phyloP scores from a whole-genome alignment of 768 basidiomycete genomes.

The Tremella mesenterica region DNA sequence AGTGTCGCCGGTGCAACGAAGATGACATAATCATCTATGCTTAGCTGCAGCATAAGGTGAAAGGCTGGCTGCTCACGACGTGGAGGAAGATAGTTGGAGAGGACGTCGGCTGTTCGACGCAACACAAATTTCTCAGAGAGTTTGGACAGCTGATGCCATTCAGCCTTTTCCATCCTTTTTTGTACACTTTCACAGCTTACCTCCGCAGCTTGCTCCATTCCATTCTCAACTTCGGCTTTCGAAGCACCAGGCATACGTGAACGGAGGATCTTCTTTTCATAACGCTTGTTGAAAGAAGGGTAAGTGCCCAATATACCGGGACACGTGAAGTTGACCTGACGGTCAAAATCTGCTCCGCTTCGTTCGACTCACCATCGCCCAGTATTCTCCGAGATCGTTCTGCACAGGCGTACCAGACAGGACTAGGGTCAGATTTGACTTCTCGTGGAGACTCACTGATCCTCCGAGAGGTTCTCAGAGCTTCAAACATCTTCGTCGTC shows the following conservation, averaged over 20 bases:
- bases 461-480: constrained; percentile 63
- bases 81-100: constrained; percentile 78
- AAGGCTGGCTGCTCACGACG: constrained; percentile 56
- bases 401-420: constrained; percentile 95
- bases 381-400: constrained; percentile 90
- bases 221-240: constrained; percentile 63
- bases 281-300: constrained; percentile 51
- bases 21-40: constrained; percentile 91
- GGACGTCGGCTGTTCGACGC: constrained; percentile 71
- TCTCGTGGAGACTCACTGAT: constrained; percentile 49
- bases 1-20: constrained; percentile 80
- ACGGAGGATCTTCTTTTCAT: constrained; percentile 77
- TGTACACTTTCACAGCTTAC: constrained; percentile 49
- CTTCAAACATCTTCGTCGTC: constrained; percentile 75
- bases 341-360: background rate
- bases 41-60: background rate
- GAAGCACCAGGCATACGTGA: constrained; percentile 71
- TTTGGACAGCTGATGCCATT: constrained; percentile 62
- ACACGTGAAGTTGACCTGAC: constrained; percentile 83
- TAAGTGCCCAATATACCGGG: constrained; percentile 65
- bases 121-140: constrained; percentile 84
- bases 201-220: constrained; percentile 67
- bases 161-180: no score
- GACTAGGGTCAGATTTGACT: constrained; percentile 42
- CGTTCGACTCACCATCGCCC: constrained; percentile 67